A percentile compares a stretch with the other conserved stretches of the same genome.
Evolutionary conservation across 2,329 filamentous ascomycete genomes (phyloP).

Genomic region (Diaporthe sp.): DNA sequence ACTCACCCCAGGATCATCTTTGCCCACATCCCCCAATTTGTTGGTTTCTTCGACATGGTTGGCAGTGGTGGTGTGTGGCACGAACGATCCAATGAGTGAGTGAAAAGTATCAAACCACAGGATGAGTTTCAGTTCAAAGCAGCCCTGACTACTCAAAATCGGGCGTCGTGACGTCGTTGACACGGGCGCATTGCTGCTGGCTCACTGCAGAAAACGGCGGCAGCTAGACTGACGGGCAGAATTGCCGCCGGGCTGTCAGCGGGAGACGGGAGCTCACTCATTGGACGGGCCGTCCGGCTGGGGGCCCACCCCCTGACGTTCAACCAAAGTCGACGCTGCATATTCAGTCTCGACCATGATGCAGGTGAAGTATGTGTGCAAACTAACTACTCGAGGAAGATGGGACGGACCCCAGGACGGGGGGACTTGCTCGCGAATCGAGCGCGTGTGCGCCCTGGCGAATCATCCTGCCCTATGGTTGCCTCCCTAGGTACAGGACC

Average conservation of each 20-base stretch:
- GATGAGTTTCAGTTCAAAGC: slow-evolving; percentile 26
- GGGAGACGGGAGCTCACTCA: slow-evolving; percentile 27
- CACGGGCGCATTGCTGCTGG: slow-evolving; percentile 8
- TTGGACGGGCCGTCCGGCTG: slow-evolving; percentile 18
- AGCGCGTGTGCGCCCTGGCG: neutral
- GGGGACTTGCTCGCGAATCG: neutral
- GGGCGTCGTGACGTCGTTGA: slow-evolving; percentile 34
- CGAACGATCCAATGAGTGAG: slow-evolving; percentile 4
- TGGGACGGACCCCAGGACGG: neutral
- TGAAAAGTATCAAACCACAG: slow-evolving; percentile 10
- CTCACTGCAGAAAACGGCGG: slow-evolving; percentile 30
- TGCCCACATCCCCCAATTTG: slow-evolving; percentile 70
- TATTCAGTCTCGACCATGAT: slow-evolving; percentile 18
- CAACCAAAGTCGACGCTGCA: slow-evolving; percentile 23
- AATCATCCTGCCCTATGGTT: neutral
- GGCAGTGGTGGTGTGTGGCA: slow-evolving; percentile 22
- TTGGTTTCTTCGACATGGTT: slow-evolving; percentile 60
- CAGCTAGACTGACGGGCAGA: slow-evolving; percentile 29
- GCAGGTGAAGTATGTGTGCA: neutral
- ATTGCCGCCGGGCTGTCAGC: slow-evolving; percentile 34
- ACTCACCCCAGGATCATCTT: slow-evolving; percentile 82
- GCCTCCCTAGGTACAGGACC: neutral
- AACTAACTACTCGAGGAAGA: neutral
- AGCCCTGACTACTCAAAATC: slow-evolving; percentile 11
- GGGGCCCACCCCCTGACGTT: slow-evolving; percentile 25